Percentiles rank a stretch among this genome's conserved stretches.
Conservation (phyloP, 805 yeast species). For the Zygoascus tannicola region DNA sequence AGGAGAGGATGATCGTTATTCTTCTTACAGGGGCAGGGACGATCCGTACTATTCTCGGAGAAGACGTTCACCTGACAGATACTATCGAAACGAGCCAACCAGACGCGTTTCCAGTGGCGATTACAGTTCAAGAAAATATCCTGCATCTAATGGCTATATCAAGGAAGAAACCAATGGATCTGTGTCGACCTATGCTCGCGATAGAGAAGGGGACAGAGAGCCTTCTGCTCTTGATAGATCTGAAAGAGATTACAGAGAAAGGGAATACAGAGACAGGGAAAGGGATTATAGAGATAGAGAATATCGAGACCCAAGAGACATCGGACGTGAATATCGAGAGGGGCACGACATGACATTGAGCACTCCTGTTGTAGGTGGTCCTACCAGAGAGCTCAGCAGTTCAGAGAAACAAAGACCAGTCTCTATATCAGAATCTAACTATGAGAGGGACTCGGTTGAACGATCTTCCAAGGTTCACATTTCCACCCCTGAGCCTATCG, state of each 20-base stretch:
- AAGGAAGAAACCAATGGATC: too few species aligned
- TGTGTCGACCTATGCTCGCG: too few species aligned
- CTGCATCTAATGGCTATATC: neutral
- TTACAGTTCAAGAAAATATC: neutral
- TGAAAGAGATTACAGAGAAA: neutral
- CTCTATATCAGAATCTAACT: too few species aligned
- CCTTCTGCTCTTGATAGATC: neutral
- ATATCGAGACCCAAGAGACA: neutral
- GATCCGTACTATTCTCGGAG: neutral
- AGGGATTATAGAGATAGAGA: conserved; percentile 1
- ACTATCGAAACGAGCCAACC: neutral
- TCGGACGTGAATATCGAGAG: neutral
- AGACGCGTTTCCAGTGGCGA: neutral
- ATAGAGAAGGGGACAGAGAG: neutral
- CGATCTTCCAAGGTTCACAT: too few species aligned
- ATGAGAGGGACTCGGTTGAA: too few species aligned
- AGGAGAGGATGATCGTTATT: neutral
- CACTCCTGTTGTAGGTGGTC: neutral
- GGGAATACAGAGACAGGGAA: neutral
- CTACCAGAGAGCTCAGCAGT: too few species aligned
- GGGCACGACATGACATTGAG: neutral
- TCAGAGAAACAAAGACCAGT: too few species aligned
- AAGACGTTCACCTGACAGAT: neutral
- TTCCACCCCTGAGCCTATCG: too few species aligned
- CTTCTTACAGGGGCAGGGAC: neutral